Base-by-base conservation (phyloP, 805 yeast genomes). In the Millerozyma acaciae region DNA sequence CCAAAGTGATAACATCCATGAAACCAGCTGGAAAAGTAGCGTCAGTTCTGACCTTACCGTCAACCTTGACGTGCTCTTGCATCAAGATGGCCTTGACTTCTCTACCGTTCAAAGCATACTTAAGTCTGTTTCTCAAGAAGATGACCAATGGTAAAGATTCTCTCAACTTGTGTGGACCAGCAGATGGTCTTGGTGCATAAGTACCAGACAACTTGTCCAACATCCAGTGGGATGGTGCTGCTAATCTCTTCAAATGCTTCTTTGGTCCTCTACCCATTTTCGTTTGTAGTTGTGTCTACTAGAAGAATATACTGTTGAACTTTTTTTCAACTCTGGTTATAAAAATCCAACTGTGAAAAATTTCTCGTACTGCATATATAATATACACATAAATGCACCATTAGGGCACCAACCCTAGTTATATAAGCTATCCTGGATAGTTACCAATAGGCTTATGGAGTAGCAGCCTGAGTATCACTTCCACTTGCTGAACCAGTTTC, bases 161-260 rank as follows among this genome's bases (percentile, higher is more conserved):
- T 73, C 97, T 83, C 69, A 89, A 80, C 76, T 90, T 93, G 80
- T 90, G 98, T 70, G 98, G 98, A 79, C 98, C 98, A 59, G 95
- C 83, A 50, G 97, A 88, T 67, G 97, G 96, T 78, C 97, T 88
- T 78, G 98, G 98, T 51, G 98, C 98, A 72, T 93, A 93, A 65
- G 86, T 78, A 70, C 99, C 99, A 67, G 97, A 85, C 77, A 93
- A 80, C 78, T 93, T 93, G 94, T 94, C 98, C 79, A 93, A 86
- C 94, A 93, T 85, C 98, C 98, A 93, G 84, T 93, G 98, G 79
- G 89, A 84, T 80, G 99, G 99, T 72, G 98, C 98, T 72, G 97
- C 96, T 75, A 90, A 84, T 84, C 97, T 88, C 83, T 90, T 89
- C 73, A 89, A 83, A 73, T 90, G 97, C 82, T 90, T 89, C 89